Conservation (phyloP, 441 rosid genomes). For the Croton setiger region DNA sequence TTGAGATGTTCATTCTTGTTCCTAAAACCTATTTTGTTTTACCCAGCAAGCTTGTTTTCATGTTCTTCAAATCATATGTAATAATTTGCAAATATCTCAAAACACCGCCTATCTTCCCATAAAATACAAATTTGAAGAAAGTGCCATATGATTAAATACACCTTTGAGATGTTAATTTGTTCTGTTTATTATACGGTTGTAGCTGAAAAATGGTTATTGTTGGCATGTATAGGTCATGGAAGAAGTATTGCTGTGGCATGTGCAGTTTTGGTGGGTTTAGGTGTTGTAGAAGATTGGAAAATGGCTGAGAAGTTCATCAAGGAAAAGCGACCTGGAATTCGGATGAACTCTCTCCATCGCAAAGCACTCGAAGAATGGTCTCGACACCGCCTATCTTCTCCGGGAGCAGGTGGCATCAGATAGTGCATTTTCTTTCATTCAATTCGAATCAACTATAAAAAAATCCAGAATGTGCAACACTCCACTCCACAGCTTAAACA, state of each 20-base stretch:
- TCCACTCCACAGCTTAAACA: too few relatives aligned
- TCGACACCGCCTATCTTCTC: slow-evolving; percentile 36
- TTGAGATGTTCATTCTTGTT: background rate
- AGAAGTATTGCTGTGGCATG: slow-evolving; percentile 68
- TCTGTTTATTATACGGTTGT: too few relatives aligned
- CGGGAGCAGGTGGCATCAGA: slow-evolving; percentile 16
- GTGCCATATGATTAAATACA: too few relatives aligned
- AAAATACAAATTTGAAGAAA: too few relatives aligned
- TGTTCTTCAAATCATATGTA: background rate
- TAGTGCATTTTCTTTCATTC: background rate
- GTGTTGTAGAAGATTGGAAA: slow-evolving; percentile 60
- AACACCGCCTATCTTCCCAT: too few relatives aligned
- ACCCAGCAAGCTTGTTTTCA: background rate
- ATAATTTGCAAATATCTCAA: too few relatives aligned
- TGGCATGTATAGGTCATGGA: slow-evolving; percentile 61
- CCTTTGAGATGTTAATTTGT: too few relatives aligned
- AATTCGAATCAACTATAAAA: too few relatives aligned
- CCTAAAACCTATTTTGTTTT: background rate
- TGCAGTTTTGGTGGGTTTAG: slow-evolving; percentile 57
- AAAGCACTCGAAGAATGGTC: slow-evolving; percentile 59
- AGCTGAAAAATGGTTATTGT: too few relatives aligned
- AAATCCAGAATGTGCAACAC: too few relatives aligned
- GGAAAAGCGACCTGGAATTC: slow-evolving; percentile 48
- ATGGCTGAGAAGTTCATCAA: slow-evolving; percentile 47
- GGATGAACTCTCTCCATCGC: slow-evolving; percentile 50